Percentiles rank a stretch among this genome's conserved stretches.
These are phyloP conservation scores for Pulveroboletus frians DNA, from an alignment of 768 basidiomycete genomes.

Conservation along the genomic window DNA sequence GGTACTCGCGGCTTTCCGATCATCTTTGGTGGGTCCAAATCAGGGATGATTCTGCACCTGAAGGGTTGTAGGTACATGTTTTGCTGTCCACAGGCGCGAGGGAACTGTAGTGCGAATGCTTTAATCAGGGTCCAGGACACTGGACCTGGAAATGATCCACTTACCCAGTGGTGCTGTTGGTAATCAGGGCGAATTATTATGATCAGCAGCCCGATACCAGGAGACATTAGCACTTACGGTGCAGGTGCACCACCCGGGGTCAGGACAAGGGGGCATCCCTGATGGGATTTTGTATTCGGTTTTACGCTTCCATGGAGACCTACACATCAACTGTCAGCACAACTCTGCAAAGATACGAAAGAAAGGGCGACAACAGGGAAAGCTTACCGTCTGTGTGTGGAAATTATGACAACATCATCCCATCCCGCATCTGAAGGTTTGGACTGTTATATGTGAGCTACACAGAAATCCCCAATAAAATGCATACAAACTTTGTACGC, in stretches of 20 bases:
- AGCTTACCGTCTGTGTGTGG: not conserved
- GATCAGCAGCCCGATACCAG: not conserved
- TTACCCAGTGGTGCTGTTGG: conserved; percentile 10
- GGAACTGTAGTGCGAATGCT: not conserved
- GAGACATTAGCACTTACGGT: conserved; percentile 1
- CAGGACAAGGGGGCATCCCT: conserved; percentile 4
- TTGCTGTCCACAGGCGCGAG: conserved; percentile 3
- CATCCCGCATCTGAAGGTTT: not conserved
- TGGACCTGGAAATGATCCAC: not conserved
- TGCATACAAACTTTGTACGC: conserved; percentile 11
- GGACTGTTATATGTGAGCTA: not conserved
- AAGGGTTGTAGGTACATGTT: conserved; percentile 7
- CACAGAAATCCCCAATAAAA: not conserved
- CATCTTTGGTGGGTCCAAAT: not conserved
- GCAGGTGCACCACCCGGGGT: conserved; percentile 1
- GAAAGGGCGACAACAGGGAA: no score
- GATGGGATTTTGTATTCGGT: conserved; percentile 3
- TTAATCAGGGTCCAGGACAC: not conserved
- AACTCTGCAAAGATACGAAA: not conserved
- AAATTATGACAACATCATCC: conserved; percentile 1
- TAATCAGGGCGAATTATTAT: not conserved
- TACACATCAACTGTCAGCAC: not conserved
- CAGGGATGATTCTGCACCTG: not conserved
- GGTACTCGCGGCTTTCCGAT: conserved; percentile 1
- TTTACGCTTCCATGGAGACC: conserved; percentile 5